A percentile compares a stretch with the other conserved stretches of the same genome.
These are phyloP conservation scores for Serendipita vermifera DNA, from an alignment of 768 basidiomycete genomes.

Conservation along the genomic window DNA sequence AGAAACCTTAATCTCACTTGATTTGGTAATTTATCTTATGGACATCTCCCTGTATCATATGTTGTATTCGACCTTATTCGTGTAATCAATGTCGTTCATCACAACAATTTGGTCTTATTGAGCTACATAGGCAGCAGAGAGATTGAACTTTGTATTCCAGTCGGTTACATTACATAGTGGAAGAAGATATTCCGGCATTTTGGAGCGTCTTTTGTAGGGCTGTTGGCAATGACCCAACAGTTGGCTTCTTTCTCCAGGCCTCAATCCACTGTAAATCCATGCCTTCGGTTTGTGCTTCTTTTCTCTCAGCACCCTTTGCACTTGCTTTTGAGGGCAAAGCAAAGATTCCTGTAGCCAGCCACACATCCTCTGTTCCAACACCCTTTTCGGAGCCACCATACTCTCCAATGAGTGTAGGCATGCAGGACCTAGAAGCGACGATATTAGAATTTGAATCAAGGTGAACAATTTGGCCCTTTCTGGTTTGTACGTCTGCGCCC, in stretches of 20 bases:
- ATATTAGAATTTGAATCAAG: conserved; percentile 64
- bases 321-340: conserved; percentile 31
- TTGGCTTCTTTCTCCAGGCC: too few species aligned
- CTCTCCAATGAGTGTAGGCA: conserved; percentile 45
- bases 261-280: too few species aligned
- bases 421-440: conserved; percentile 50
- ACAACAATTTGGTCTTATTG: too few species aligned
- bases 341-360: conserved; percentile 57
- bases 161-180: too few species aligned
- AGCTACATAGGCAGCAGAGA: too few species aligned
- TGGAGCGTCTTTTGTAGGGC: too few species aligned
- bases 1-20: too few species aligned
- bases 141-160: too few species aligned
- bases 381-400: conserved; percentile 24
- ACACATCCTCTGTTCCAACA: conserved; percentile 30
- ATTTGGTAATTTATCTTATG: not conserved
- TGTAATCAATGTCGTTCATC: too few species aligned
- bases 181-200: too few species aligned
- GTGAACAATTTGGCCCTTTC: conserved; percentile 38
- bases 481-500: not conserved
- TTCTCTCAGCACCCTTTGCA: conserved; percentile 3
- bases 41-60: not conserved
- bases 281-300: not conserved
- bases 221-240: too few species aligned
- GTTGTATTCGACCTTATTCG: too few species aligned